Base-by-base conservation (phyloP, 345 rosid genomes). In the Balakata baccata region DNA sequence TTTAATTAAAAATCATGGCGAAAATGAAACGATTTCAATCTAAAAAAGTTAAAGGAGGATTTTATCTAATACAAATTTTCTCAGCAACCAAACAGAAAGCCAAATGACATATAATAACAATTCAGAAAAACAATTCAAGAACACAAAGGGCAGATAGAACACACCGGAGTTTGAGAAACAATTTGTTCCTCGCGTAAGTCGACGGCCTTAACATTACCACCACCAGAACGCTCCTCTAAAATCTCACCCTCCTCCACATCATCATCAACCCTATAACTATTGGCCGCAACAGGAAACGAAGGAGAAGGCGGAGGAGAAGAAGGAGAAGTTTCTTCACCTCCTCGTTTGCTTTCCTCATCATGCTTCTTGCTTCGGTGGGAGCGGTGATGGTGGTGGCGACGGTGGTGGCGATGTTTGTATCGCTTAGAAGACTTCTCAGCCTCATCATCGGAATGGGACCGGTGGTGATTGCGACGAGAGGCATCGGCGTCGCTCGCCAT, bases 231-330 rank as follows among this genome's bases (percentile, higher is more conserved):
- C 68, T 64, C 89, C 3, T 93, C 98, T 13, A 91, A 87, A 85
- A 96, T 96, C 86, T 96, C 99, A 43, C 99, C 99, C 75, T 96
- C 99, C 86, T 96, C 99, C 65, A 96, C 83, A 54, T 93, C 98
- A 64, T 93, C 92, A 74, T 84, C 92, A 70, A 74, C 59, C 63
- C 73, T 63, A 67, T 75, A 68, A 73, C 38, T 37, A 9, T 78
- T 53, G 46, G 38, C 46, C 45, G 46, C 16, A 76, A 68, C 50
- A 61, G 74, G 67, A 60, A 64, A 52, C 22, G 71, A 68, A 61
- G 75, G 68, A 62, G 78, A 49, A 80, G 64, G 74, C 62, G 68
- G 72, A 41, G 81, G 73, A 62, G 78, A 58, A 75, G 77, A 61
- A 72, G 73, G 65, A 14, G 37, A 80, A 5, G 37, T 18, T 51